Base-by-base conservation (phyloP, 179 eudicot species). In the Amaranthus tricolor region DNA sequence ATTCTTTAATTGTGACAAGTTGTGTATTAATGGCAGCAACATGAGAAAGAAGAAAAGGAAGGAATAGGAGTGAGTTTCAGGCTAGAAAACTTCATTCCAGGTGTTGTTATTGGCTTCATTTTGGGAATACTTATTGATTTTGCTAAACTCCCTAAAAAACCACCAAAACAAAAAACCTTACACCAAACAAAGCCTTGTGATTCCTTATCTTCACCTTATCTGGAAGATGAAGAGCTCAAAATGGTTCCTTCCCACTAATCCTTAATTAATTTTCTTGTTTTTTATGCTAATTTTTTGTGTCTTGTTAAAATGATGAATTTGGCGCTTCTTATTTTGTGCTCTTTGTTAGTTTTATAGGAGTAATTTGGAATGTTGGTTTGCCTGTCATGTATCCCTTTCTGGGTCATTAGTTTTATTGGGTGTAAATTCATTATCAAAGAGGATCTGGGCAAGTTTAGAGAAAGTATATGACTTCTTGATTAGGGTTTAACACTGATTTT, bases 71-170 rank as follows among this genome's bases (percentile, higher is more conserved):
- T 72, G 83, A 86, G 92, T 86, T 90, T 94, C 83, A 90, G 77
- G 86, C 88, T 93, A n/a, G 92, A 94, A 84, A 94, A 94, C 68
- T 90, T 92, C 78, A 86, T 94, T 54, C 97, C 97, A n/a, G 98
- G 97, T 45, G 84, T 92, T 19, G 83, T 94, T 52, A 92, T 94
- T 62, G 98, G 96, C 0, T 90, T 94, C 85, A 84, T 94, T 66
- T 74, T 86, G 66, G 97, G 98, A 49, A 57, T 94, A 60, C 82
- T 94, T 49, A 71, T 94, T 79, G 96, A 94, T 79, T 85, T 92
- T 47, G 52, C 94, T 7, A 90, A 85, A 74, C 88, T 90, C 74
- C 20, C 78, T 17, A 85, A 73, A 61, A 81, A 52, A 70, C 70
- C 79, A 53, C 66, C 77, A 62, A 80, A 73, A 60, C 58, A 31